A percentile compares a stretch with the other conserved stretches of the same genome.
Evolutionary conservation across 1,284 basidiomycete genomes (phyloP).

Genomic region (Sanguinoderma infundibulare): DNA sequence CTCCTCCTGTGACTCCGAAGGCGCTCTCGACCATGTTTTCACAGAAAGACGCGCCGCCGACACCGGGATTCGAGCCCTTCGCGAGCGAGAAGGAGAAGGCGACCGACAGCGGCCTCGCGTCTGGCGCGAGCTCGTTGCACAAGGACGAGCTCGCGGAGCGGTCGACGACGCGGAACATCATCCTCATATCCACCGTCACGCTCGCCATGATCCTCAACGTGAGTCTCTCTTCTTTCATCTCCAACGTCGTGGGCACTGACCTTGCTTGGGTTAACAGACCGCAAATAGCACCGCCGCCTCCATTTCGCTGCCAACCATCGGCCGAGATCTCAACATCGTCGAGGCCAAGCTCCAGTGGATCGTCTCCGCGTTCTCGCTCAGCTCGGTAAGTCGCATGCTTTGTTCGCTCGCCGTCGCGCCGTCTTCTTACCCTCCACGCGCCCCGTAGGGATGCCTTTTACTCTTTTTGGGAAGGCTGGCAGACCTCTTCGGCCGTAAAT

Average conservation of each 20-base stretch:
- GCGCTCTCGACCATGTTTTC: no score
- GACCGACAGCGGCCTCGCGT: background rate
- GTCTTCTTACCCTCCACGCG: background rate
- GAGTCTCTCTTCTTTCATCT: conserved; percentile 7
- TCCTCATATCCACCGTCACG: conserved; percentile 36
- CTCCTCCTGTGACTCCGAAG: no score
- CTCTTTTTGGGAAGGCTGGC: conserved; percentile 62
- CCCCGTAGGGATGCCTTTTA: conserved; percentile 56
- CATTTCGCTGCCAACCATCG: conserved; percentile 61
- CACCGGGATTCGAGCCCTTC: no score
- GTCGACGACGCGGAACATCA: conserved; percentile 17
- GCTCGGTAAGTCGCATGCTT: conserved; percentile 38
- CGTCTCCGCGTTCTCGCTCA: conserved; percentile 56
- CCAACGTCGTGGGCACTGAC: background rate
- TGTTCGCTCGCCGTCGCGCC: background rate
- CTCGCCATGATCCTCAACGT: conserved; percentile 41
- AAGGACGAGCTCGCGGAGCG: background rate
- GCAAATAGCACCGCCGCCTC: conserved; percentile 39
- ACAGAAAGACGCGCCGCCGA: background rate
- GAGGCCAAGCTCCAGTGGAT: conserved; percentile 61
- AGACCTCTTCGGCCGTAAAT: conserved; percentile 62
- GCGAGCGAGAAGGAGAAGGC: background rate
- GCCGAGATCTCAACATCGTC: conserved; percentile 47
- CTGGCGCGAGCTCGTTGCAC: background rate
- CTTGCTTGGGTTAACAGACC: no score